phyloP scores from a whole-genome alignment of 257 asterid genomes.

The Leptodermis oblonga region DNA sequence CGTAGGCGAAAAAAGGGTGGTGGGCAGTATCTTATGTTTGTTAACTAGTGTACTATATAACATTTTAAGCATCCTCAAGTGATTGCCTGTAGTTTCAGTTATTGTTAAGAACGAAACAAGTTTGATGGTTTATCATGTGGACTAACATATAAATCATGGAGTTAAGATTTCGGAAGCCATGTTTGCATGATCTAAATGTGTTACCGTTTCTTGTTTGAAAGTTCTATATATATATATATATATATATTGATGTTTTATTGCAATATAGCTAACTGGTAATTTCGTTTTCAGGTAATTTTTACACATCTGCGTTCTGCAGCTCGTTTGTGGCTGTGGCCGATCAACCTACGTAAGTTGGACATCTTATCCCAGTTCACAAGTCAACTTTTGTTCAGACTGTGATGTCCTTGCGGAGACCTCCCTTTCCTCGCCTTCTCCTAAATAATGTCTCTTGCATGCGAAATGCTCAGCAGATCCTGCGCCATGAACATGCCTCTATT shows the following conservation, averaged over 20 bases:
- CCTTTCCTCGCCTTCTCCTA: slow-evolving; percentile 67
- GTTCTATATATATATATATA: not conserved
- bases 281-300: slow-evolving; percentile 8
- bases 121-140: not conserved
- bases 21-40: not conserved
- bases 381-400: not conserved
- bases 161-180: not conserved
- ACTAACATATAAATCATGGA: no score
- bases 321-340: not conserved
- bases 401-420: slow-evolving; percentile 57
- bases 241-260: not conserved
- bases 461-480: slow-evolving; percentile 84
- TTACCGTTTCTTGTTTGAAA: not conserved
- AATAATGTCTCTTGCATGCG: slow-evolving; percentile 85
- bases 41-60: not conserved
- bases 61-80: not conserved
- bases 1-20: not conserved
- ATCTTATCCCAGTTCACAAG: not conserved
- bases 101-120: not conserved
- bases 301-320: not conserved
- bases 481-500: slow-evolving; percentile 64
- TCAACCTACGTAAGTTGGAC: not conserved
- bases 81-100: no score
- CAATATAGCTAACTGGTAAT: not conserved
- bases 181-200: not conserved